Evolutionary conservation across 257 asterid species (phyloP), one percentile per base, ranked within the genome.

Genomic region (Solanum sejunctum): DNA sequence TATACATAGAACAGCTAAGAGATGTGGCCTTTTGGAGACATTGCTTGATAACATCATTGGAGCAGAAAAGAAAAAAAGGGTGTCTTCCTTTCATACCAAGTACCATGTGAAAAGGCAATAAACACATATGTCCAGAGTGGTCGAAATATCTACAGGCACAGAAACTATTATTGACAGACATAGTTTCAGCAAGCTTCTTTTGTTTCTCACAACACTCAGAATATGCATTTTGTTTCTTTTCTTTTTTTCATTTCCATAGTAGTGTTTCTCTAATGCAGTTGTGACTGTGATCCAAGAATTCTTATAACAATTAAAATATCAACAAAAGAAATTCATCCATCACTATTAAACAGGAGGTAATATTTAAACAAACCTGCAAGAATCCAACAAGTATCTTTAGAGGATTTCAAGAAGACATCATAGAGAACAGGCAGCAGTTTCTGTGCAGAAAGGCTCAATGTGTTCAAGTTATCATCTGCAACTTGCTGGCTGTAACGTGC

Each of bases 371-470:
- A 69, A 95, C 99, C 98, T 90, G 98, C 84, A 97, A 85, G 85
- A 90, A 83, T 54, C 97, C 98, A 84, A 88, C 84, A 83, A 83
- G 91, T 88, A 86, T 92, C 98, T 86, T 92, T 94, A 73, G 98
- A 88, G 58, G 94, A 92, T 85, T 88, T 81, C 71, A 86, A 84
- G 84, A 92, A 92, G 80, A 91, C 94, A 81, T 86, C 92, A 8
- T 91, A 88, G 81, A 97, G 91, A 87, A 85, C 91, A 26, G 93
- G 69, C 84, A 97, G 89, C 81, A 95, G 84, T 64, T 90, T 90
- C 60, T 83, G 88, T 58, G 94, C 89, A 63, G 88, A 94, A 51
- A 96, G 90, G 85, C 90, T 89, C 91, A 97, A 84, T 21, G 87
- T 87, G 43, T 83, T 87, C 94, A 97, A 91, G 89, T 97, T 95